These are phyloP conservation scores for Heterobasidion annosum DNA, from an alignment of 1,284 basidiomycete species.

Conservation along the genomic window DNA sequence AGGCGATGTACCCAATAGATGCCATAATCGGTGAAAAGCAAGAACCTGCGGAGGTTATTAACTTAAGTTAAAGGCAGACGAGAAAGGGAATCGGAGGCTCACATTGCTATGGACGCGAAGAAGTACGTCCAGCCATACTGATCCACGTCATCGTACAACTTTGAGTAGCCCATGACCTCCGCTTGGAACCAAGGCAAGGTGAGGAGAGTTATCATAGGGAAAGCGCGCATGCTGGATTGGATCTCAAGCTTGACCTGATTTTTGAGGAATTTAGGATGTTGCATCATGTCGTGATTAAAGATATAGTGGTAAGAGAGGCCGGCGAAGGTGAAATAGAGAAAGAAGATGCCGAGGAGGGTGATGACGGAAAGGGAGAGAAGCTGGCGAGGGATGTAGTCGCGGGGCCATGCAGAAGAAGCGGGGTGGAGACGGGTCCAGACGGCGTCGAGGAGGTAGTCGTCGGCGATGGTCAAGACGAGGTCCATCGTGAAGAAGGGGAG, in stretches of 20 bases:
- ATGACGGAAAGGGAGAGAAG: constrained; percentile 65
- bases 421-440: constrained; percentile 74
- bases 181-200: constrained; percentile 93
- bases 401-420: constrained; percentile 70
- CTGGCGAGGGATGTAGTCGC: constrained; percentile 78
- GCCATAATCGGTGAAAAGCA: constrained; percentile 85
- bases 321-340: constrained; percentile 86
- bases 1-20: constrained; percentile 96
- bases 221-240: constrained; percentile 63
- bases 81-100: background rate
- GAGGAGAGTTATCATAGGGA: constrained; percentile 73
- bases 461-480: constrained; percentile 63
- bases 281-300: constrained; percentile 96
- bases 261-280: constrained; percentile 89
- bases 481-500: constrained; percentile 52
- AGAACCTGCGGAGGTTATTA: constrained; percentile 43
- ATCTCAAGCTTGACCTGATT: constrained; percentile 87
- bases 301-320: constrained; percentile 77
- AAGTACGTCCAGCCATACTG: constrained; percentile 69
- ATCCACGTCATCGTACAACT: constrained; percentile 69
- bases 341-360: constrained; percentile 74
- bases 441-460: constrained; percentile 73
- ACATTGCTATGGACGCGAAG: constrained; percentile 47
- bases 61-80: background rate
- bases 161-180: constrained; percentile 84